Conservation (phyloP, 768 basidiomycete genomes). For the Xerocomellus amylosporus region DNA sequence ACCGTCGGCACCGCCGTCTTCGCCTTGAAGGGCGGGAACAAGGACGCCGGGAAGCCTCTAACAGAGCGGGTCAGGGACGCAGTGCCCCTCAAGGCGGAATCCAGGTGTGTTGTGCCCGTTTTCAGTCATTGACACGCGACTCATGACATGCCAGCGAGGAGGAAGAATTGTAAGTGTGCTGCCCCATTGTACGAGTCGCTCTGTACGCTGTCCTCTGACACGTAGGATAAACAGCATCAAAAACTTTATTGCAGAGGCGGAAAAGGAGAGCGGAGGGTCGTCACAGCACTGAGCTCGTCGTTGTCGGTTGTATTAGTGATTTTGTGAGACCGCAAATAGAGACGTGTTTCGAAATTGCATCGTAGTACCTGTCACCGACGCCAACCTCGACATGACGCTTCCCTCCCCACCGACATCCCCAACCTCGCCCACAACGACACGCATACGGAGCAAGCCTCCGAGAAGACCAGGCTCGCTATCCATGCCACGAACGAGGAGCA, state of each 20-base stretch:
- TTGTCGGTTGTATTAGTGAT: slow-evolving; percentile 3
- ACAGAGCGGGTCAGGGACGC: slow-evolving; percentile 57
- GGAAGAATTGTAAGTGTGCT: slow-evolving; percentile 70
- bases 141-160: slow-evolving; percentile 57
- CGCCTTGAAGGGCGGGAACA: slow-evolving; percentile 56
- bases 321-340: slow-evolving; percentile 9
- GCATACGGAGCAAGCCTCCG: slow-evolving; percentile 13
- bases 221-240: slow-evolving; percentile 65
- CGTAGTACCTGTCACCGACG: too few species aligned
- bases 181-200: slow-evolving; percentile 10
- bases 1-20: slow-evolving; percentile 54
- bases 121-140: neutral
- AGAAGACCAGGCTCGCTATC: slow-evolving; percentile 1
- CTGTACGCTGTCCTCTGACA: slow-evolving; percentile 38
- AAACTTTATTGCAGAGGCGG: slow-evolving; percentile 78
- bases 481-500: neutral
- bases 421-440: slow-evolving; percentile 8
- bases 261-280: slow-evolving; percentile 61
- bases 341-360: neutral
- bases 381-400: slow-evolving; percentile 8
- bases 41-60: slow-evolving; percentile 42
- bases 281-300: slow-evolving; percentile 28
- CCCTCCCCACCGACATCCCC: slow-evolving; percentile 25
- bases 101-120: slow-evolving; percentile 52
- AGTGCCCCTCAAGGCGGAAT: slow-evolving; percentile 63